phyloP scores from a whole-genome alignment of 2,329 filamentous ascomycete species.

The Pseudopyrenochaeta lycopersici region DNA sequence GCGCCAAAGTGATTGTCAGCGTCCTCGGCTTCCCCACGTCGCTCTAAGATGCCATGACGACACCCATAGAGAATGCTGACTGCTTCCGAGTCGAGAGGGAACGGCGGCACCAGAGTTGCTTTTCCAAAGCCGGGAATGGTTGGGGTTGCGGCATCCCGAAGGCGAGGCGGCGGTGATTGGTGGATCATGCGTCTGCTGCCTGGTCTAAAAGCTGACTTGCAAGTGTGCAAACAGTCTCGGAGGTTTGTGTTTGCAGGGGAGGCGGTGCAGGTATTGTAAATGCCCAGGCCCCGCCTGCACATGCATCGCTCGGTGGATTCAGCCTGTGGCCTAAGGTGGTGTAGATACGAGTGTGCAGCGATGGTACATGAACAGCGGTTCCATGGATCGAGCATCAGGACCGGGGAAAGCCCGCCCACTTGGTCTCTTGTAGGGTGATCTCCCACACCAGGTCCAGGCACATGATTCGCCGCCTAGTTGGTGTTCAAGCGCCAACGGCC shows the following conservation, averaged over 20 bases:
- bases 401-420: conserved; percentile 2
- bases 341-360: neutral
- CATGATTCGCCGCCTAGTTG: conserved; percentile 32
- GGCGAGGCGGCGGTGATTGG: conserved; percentile 20
- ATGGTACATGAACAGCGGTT: conserved; percentile 21
- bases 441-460: conserved; percentile 3
- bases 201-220: conserved; percentile 18
- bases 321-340: neutral
- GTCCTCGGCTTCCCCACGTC: neutral
- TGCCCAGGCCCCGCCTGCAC: neutral
- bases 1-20: neutral
- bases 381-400: conserved; percentile 16
- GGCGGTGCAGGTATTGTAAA: neutral
- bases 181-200: conserved; percentile 17
- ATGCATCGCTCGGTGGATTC: neutral
- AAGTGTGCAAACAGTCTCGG: neutral
- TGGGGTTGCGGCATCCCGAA: conserved; percentile 29
- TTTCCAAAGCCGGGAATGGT: conserved; percentile 15
- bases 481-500: conserved; percentile 28
- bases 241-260: neutral
- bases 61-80: neutral
- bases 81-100: conserved; percentile 1
- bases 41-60: neutral
- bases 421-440: conserved; percentile 15
- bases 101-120: conserved; percentile 11